Percentiles rank a stretch among this genome's conserved stretches.
Conservation (phyloP, 495 filamentous ascomycete genomes). For the Podospora anserina region DNA sequence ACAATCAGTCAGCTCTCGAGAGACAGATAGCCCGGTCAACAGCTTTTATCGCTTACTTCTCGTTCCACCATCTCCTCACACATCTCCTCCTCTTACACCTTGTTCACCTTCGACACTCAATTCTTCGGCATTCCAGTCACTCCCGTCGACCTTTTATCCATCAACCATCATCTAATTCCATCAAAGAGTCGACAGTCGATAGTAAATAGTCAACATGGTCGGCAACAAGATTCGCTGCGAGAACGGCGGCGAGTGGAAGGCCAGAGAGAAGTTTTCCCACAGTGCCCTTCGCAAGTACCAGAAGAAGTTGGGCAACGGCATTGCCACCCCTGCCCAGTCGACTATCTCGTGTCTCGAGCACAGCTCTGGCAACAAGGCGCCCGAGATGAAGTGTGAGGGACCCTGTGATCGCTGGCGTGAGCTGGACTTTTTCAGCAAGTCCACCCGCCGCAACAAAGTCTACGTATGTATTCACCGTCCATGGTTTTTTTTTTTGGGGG, state of each 20-base stretch:
- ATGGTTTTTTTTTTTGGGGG: neutral
- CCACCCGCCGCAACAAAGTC: constrained; percentile 48
- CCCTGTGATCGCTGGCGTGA: constrained; percentile 49
- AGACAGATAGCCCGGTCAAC: neutral
- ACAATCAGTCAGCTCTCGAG: neutral
- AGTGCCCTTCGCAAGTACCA: constrained; percentile 42
- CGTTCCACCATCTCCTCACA: too few relatives aligned
- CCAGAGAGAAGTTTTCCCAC: constrained; percentile 43
- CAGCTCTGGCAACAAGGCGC: neutral
- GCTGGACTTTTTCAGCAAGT: constrained; percentile 55
- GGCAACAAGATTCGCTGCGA: constrained; percentile 47
- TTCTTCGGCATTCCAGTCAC: too few relatives aligned
- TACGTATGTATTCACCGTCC: constrained; percentile 42
- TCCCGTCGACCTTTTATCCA: too few relatives aligned
- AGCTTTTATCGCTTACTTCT: too few relatives aligned
- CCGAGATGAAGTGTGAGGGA: constrained; percentile 39
- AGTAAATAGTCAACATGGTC: neutral
- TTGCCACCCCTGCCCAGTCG: constrained; percentile 24
- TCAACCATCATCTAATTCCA: neutral
- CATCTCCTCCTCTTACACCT: neutral
- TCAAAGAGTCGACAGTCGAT: neutral
- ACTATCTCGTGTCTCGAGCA: constrained; percentile 32
- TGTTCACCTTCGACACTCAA: too few relatives aligned
- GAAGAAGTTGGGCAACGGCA: constrained; percentile 11
- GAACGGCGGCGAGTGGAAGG: constrained; percentile 44